A percentile compares a stretch with the other conserved stretches of the same genome.
phyloP scores from a whole-genome alignment of 306 rosid species.

The Prunus salicina region DNA sequence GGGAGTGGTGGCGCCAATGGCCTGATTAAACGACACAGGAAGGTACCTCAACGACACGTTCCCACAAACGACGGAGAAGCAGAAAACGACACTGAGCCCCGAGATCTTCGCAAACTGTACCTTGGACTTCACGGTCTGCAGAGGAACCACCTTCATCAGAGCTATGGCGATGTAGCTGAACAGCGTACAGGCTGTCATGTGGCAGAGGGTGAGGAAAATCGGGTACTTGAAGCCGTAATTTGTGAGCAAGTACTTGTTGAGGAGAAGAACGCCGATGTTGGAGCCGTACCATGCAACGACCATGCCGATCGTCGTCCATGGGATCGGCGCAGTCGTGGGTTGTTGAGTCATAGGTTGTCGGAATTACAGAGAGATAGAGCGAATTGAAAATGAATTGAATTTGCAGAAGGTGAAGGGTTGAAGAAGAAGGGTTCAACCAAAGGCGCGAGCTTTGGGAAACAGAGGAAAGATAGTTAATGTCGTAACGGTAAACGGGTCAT shows the following conservation, averaged over 20 bases:
- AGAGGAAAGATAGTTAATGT: background rate
- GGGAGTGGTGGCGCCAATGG: conserved; percentile 27
- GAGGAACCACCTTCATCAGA: conserved; percentile 8
- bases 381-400: background rate
- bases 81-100: conserved; percentile 22
- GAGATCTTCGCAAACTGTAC: conserved; percentile 22
- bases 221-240: conserved; percentile 33
- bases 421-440: background rate
- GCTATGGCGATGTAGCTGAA: conserved; percentile 24
- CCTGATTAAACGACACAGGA: conserved; percentile 32
- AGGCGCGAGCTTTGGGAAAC: background rate
- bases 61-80: conserved; percentile 31
- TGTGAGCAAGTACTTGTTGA: conserved; percentile 29
- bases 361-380: background rate
- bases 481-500: background rate
- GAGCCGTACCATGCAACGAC: conserved; percentile 28
- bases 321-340: background rate
- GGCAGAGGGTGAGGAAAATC: conserved; percentile 26
- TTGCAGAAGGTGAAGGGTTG: background rate
- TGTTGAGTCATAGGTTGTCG: background rate
- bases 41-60: conserved; percentile 27
- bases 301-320: conserved; percentile 14
- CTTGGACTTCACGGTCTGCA: conserved; percentile 24
- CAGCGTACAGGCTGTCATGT: conserved; percentile 22
- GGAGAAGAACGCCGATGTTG: conserved; percentile 28